Conservation (phyloP, 1,139 yeast species). For the Geotrichum fermentans region DNA sequence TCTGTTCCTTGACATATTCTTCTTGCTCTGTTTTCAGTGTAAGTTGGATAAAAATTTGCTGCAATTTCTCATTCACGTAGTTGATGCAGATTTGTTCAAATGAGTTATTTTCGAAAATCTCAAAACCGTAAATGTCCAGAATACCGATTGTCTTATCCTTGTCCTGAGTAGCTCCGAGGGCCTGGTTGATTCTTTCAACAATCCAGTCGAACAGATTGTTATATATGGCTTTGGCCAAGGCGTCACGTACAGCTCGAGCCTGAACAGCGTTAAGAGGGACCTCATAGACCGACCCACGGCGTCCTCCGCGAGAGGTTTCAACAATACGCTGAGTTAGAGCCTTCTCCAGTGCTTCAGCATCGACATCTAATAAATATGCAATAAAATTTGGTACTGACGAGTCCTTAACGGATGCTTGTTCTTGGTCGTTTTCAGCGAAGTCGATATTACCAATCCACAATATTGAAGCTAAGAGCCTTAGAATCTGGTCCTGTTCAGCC, state of each 20-base stretch:
- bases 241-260: constrained; percentile 92
- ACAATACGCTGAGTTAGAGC: constrained; percentile 75
- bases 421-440: constrained; percentile 75
- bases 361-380: constrained; percentile 84
- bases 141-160: constrained; percentile 81
- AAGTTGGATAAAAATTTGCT: constrained; percentile 91
- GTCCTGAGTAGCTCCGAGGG: constrained; percentile 50
- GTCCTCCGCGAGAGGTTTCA: constrained; percentile 76
- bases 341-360: constrained; percentile 58
- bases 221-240: constrained; percentile 90
- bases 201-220: constrained; percentile 95
- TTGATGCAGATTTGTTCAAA: constrained; percentile 97
- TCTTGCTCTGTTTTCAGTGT: constrained; percentile 96
- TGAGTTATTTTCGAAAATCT: constrained; percentile 91
- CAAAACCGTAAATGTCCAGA: constrained; percentile 96
- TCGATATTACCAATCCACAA: constrained; percentile 93
- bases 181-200: constrained; percentile 83
- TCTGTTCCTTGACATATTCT: constrained; percentile 90
- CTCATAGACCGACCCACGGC: constrained; percentile 89
- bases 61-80: constrained; percentile 93
- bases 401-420: constrained; percentile 78
- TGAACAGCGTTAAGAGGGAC: constrained; percentile 89
- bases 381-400: constrained; percentile 87
- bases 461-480: constrained; percentile 76
- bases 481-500: constrained; percentile 84